These are phyloP conservation scores for Fraxinus floribunda DNA, from an alignment of 305 asterid species.

Conservation along the genomic window DNA sequence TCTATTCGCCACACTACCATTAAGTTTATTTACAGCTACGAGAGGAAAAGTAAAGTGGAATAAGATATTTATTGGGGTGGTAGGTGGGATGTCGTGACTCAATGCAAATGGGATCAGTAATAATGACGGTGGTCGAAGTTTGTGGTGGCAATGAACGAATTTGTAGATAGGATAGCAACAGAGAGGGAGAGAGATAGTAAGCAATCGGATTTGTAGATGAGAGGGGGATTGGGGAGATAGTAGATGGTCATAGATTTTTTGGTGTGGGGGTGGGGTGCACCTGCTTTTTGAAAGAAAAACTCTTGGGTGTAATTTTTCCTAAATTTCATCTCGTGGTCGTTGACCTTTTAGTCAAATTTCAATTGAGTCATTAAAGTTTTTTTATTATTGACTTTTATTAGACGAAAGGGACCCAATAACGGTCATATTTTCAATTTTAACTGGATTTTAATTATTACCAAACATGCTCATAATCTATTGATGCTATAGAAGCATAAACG, in stretches of 20 bases:
- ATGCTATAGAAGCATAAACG: too few species aligned
- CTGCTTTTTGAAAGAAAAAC: too few species aligned
- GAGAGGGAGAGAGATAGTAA: neutral
- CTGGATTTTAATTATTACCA: too few species aligned
- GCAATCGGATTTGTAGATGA: neutral
- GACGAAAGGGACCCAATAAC: too few species aligned
- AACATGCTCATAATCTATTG: too few species aligned
- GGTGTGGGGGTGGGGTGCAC: neutral
- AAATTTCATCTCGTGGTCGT: too few species aligned
- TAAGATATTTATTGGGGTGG: neutral
- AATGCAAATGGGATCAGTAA: neutral
- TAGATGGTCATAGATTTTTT: neutral
- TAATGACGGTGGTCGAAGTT: neutral
- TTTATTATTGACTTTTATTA: too few species aligned
- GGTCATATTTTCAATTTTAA: too few species aligned
- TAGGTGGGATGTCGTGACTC: neutral
- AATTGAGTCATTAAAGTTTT: too few species aligned
- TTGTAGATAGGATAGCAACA: neutral
- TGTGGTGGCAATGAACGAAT: neutral
- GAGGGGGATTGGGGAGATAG: neutral
- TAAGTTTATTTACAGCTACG: neutral
- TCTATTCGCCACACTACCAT: neutral
- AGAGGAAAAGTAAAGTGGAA: neutral
- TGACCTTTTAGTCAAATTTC: too few species aligned
- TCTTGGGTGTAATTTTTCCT: too few species aligned